Conservation (phyloP, 108 stramenopile species). For the Skeletonema grethae region DNA sequence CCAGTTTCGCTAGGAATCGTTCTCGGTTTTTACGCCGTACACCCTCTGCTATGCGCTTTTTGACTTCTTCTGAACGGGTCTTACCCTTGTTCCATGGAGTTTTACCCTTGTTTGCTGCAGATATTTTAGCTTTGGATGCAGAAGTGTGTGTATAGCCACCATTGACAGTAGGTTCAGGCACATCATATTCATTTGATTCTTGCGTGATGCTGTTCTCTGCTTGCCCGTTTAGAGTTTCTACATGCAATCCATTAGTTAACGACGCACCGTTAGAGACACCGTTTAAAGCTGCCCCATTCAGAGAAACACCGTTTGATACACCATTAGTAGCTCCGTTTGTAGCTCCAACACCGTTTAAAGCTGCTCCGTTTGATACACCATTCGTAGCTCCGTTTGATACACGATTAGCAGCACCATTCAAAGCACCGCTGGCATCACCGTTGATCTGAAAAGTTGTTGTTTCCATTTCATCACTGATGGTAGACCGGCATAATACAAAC, state of each 20-base stretch:
- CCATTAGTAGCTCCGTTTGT: neutral
- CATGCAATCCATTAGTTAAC: neutral
- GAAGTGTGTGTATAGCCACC: constrained; percentile 80
- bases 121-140: constrained; percentile 79
- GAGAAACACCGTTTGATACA: neutral
- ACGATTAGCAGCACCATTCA: neutral
- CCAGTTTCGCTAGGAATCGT: constrained; percentile 63
- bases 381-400: no score
- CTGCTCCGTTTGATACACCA: no score
- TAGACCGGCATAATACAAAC: neutral
- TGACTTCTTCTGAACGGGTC: constrained; percentile 69
- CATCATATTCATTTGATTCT: constrained; percentile 24
- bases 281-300: neutral
- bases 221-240: neutral
- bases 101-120: constrained; percentile 86
- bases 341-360: neutral
- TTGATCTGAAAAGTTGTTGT: neutral
- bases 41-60: constrained; percentile 72
- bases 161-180: constrained; percentile 66
- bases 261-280: neutral
- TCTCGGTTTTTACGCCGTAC: constrained; percentile 73
- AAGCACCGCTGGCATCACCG: neutral
- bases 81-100: constrained; percentile 89
- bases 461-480: neutral
- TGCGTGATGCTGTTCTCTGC: neutral